These are phyloP conservation scores for Oxytropis ochrocephala DNA, from an alignment of 306 rosid species.

Conservation along the genomic window DNA sequence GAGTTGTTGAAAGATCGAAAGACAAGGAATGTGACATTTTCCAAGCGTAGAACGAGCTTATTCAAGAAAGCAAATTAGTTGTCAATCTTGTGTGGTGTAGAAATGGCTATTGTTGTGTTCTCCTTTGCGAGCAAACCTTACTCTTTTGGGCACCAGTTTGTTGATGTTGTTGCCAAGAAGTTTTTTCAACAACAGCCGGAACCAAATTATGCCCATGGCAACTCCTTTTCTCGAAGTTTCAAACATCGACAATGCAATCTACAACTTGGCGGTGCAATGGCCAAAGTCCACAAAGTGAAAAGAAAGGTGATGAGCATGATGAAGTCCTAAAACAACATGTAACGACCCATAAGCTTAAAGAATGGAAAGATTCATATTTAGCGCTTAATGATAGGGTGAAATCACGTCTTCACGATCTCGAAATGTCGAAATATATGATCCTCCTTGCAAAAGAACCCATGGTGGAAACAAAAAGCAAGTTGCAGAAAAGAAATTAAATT, in stretches of 20 bases:
- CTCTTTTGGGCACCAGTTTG: conserved; percentile 1
- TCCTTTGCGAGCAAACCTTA: background rate
- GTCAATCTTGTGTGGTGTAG: background rate
- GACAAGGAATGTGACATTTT: background rate
- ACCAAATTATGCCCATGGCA: background rate
- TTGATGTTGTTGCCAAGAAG: background rate
- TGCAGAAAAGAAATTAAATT: background rate
- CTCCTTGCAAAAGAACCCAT: background rate
- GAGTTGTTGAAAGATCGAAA: background rate
- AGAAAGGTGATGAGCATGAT: background rate
- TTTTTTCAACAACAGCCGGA: background rate
- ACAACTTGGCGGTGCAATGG: background rate
- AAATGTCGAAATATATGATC: background rate
- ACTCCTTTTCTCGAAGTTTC: background rate
- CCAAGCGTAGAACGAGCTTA: background rate
- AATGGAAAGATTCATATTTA: background rate
- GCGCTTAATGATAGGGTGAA: background rate
- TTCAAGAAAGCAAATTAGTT: background rate
- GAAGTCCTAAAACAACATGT: background rate
- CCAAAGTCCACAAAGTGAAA: background rate
- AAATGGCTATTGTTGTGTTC: conserved; percentile 4
- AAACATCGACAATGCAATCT: background rate
- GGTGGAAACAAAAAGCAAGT: background rate
- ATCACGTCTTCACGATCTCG: background rate
- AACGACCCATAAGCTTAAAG: no score